Percentiles rank a stretch among this genome's conserved stretches.
These are phyloP conservation scores for Pseudogymnoascus sp. DNA, from an alignment of 2,329 filamentous ascomycete species.

Conservation along the genomic window DNA sequence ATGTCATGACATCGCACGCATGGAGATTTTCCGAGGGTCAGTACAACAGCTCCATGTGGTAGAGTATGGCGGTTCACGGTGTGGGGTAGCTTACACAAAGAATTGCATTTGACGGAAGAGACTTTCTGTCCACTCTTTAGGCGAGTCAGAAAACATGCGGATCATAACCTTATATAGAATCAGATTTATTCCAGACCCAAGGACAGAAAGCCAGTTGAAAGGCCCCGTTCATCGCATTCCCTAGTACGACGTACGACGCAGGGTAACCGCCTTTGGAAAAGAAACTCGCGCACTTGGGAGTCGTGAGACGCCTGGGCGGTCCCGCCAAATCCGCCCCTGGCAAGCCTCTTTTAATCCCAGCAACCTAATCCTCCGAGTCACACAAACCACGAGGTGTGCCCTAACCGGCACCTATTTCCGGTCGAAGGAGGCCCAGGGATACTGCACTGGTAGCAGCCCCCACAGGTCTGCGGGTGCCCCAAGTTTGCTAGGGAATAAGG, in stretches of 20 bases:
- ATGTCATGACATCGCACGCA: neutral
- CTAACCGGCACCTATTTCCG: neutral
- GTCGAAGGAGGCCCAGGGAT: neutral
- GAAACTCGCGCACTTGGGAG: neutral
- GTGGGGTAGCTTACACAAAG: neutral
- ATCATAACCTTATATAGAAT: neutral
- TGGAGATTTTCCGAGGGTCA: neutral
- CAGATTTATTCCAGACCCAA: neutral
- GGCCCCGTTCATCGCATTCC: neutral
- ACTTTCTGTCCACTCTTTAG: neutral
- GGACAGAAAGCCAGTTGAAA: neutral
- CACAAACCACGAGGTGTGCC: neutral
- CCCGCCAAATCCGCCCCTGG: neutral
- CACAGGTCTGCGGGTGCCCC: neutral
- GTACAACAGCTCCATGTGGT: neutral
- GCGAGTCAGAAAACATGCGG: neutral
- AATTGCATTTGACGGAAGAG: neutral
- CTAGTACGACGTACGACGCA: neutral
- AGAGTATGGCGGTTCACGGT: neutral
- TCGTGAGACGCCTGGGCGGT: neutral
- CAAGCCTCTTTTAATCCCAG: neutral
- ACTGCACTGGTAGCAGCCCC: neutral
- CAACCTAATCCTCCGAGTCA: neutral
- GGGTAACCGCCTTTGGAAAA: neutral
- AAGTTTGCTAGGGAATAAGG: neutral